A percentile compares a stretch with the other conserved stretches of the same genome.
These are phyloP conservation scores for Sphaerulina populicola DNA, from an alignment of 2,329 filamentous ascomycete species.

Conservation along the genomic window DNA sequence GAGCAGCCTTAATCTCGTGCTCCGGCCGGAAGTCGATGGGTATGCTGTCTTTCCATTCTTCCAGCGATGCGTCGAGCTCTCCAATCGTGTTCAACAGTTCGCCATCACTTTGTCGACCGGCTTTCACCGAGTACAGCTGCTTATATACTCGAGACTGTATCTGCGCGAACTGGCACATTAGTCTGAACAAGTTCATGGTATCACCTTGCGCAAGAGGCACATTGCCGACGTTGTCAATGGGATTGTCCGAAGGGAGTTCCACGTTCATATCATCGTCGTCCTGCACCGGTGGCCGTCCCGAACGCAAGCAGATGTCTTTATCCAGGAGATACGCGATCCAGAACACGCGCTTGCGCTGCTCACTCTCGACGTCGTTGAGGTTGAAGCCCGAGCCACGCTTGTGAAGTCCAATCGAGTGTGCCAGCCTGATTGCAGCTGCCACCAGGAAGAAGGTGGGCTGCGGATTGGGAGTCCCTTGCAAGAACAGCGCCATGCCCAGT, in stretches of 20 bases:
- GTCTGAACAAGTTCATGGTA: slow-evolving; percentile 89
- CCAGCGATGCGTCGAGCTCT: slow-evolving; percentile 71
- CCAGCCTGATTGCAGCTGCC: slow-evolving; percentile 78
- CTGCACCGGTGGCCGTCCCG: slow-evolving; percentile 62
- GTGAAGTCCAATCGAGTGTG: slow-evolving; percentile 91
- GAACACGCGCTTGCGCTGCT: slow-evolving; percentile 74
- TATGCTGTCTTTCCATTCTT: slow-evolving; percentile 94
- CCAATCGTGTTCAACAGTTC: slow-evolving; percentile 93
- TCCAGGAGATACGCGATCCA: slow-evolving; percentile 70
- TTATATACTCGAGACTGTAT: slow-evolving; percentile 95
- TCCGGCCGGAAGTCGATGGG: slow-evolving; percentile 95
- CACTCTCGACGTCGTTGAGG: slow-evolving; percentile 84
- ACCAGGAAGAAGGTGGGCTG: slow-evolving; percentile 89
- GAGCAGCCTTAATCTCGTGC: slow-evolving; percentile 85
- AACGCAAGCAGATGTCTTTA: slow-evolving; percentile 64
- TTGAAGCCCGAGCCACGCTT: slow-evolving; percentile 90
- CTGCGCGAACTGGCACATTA: slow-evolving; percentile 82
- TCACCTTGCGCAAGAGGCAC: slow-evolving; percentile 72
- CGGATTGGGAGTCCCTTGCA: slow-evolving; percentile 93
- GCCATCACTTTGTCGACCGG: slow-evolving; percentile 82
- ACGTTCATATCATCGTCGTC: slow-evolving; percentile 89
- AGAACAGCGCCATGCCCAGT: slow-evolving; percentile 83
- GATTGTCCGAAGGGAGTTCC: slow-evolving; percentile 83
- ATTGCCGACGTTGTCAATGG: slow-evolving; percentile 85
- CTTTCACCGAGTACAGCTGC: slow-evolving; percentile 83